Conservation (phyloP, 805 yeast genomes). For the Saccharomycopsis amapae region DNA sequence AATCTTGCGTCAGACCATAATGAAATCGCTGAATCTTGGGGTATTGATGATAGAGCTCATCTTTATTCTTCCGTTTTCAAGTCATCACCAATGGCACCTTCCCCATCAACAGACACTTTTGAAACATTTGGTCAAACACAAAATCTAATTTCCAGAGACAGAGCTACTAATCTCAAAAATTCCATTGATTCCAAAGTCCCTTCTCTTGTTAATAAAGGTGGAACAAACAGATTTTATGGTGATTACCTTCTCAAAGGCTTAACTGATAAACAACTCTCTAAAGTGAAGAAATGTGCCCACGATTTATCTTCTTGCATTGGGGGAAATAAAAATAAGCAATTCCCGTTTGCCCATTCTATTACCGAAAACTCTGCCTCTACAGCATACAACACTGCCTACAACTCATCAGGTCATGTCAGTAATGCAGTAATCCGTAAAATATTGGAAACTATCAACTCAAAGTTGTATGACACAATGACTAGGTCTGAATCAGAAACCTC, state of each 20-base stretch:
- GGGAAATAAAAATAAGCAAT: no score
- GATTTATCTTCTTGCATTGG: no score
- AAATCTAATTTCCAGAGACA: neutral
- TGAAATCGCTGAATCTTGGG: conserved; percentile 16
- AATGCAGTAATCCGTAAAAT: no score
- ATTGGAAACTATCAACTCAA: no score
- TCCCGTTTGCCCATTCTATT: no score
- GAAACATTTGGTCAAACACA: neutral
- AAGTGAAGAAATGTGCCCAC: conserved; percentile 11
- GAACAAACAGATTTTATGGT: conserved; percentile 21
- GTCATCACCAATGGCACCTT: neutral
- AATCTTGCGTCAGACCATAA: neutral
- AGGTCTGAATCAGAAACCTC: no score
- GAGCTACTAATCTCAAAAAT: neutral
- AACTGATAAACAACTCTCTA: conserved; percentile 6
- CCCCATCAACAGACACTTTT: neutral
- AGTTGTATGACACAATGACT: no score
- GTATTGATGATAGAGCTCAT: conserved; percentile 14
- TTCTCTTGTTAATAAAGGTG: neutral
- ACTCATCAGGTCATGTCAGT: no score
- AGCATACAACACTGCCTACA: no score
- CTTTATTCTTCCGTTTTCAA: conserved; percentile 3
- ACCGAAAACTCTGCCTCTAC: no score
- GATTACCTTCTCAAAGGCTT: conserved; percentile 14
- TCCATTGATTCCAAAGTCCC: neutral